Evolutionary conservation across 2,329 filamentous ascomycete species (phyloP).

Genomic region (Penicillium psychrosexuale): DNA sequence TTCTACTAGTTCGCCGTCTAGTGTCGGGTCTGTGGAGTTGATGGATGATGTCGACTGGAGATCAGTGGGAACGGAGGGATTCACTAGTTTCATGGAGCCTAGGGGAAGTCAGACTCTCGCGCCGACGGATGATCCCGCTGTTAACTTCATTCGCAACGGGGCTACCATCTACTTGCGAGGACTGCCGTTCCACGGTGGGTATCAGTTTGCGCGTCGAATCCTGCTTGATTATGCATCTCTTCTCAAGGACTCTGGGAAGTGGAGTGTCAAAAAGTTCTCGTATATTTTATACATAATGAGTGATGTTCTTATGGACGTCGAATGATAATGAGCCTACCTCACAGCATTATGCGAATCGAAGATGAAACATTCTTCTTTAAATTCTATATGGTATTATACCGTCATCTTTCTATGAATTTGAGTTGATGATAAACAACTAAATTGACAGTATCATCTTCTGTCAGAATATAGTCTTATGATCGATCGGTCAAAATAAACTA

Average conservation of each 20-base stretch:
- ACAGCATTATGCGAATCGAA: not conserved
- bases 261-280: constrained; percentile 51
- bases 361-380: not conserved
- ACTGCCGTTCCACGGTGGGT: constrained; percentile 49
- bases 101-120: constrained; percentile 27
- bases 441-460: not conserved
- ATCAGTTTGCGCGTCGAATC: constrained; percentile 51
- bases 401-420: not conserved
- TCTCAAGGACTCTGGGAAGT: constrained; percentile 53
- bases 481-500: not conserved
- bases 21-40: constrained; percentile 41
- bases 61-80: constrained; percentile 46
- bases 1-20: constrained; percentile 23
- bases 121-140: constrained; percentile 32
- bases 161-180: constrained; percentile 50
- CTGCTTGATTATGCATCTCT: constrained; percentile 52
- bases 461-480: not conserved
- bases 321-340: constrained; percentile 20
- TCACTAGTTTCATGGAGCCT: constrained; percentile 42
- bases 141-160: constrained; percentile 49
- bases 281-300: constrained; percentile 56
- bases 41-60: constrained; percentile 52
- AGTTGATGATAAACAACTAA: not conserved
- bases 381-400: not conserved
- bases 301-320: constrained; percentile 43